phyloP scores from a whole-genome alignment of 164 flowering plant species.

The Liriodendron chinense region DNA sequence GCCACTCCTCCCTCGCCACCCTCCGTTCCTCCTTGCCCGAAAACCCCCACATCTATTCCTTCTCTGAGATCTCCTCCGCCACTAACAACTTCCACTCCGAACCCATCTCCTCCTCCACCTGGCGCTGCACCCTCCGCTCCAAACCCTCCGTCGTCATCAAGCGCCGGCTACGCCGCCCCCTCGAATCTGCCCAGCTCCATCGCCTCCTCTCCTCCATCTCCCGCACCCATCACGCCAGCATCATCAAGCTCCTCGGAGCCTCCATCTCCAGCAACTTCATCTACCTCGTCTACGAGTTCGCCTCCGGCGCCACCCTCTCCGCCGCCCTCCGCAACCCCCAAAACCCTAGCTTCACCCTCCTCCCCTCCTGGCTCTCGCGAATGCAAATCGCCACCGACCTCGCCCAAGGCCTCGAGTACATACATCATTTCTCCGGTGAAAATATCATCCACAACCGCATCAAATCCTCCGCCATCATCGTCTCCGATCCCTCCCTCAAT shows the following conservation, averaged over 20 bases:
- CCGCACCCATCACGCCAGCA: constrained; percentile 57
- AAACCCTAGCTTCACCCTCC: constrained; percentile 65
- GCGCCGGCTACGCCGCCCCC: constrained; percentile 48
- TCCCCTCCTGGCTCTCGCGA: constrained; percentile 67
- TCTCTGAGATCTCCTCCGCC: constrained; percentile 49
- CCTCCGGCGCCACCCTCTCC: constrained; percentile 52
- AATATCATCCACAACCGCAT: constrained; percentile 66
- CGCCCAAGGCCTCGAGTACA: constrained; percentile 83
- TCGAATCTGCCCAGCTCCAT: constrained; percentile 29
- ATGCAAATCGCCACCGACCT: constrained; percentile 77
- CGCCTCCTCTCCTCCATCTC: constrained; percentile 45
- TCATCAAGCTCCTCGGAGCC: constrained; percentile 71
- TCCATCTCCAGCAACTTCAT: constrained; percentile 54
- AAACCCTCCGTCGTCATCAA: constrained; percentile 51
- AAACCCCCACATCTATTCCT: constrained; percentile 40
- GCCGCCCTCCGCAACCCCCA: constrained; percentile 56
- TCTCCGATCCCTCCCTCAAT: constrained; percentile 51
- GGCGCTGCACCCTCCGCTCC: constrained; percentile 63
- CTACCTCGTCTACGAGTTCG: constrained; percentile 75
- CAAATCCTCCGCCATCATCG: constrained; percentile 56
- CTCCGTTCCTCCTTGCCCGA: constrained; percentile 38
- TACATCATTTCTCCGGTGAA: constrained; percentile 44
- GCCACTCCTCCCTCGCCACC: constrained; percentile 28
- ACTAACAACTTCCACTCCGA: constrained; percentile 47
- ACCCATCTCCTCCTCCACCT: constrained; percentile 44